phyloP scores from a whole-genome alignment of 2,329 filamentous ascomycete species.

The Botryotinia calthae region DNA sequence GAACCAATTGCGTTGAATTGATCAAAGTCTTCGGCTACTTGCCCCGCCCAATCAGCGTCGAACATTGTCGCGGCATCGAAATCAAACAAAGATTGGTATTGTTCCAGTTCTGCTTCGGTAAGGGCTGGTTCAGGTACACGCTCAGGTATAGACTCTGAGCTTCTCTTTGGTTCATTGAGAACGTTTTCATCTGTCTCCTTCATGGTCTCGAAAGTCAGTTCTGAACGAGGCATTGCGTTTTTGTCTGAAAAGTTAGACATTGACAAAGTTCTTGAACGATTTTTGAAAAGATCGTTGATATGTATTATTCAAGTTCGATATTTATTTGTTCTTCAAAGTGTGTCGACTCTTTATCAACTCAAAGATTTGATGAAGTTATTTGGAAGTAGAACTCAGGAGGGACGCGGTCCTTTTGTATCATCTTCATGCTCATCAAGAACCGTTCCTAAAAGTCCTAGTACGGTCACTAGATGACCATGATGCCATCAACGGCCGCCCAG shows the following conservation, averaged over 20 bases:
- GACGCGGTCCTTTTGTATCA: background rate
- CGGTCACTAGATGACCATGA: background rate
- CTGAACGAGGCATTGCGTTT: background rate
- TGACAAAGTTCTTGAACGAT: background rate
- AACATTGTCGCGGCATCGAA: background rate
- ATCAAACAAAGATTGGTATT: background rate
- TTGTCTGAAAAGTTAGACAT: background rate
- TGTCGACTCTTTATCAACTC: background rate
- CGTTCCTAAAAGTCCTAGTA: background rate
- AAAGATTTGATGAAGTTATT: background rate
- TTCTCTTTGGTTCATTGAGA: background rate
- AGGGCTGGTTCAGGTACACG: fast-evolving
- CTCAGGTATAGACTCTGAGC: fast-evolving
- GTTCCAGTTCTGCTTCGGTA: fast-evolving
- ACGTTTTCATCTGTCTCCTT: background rate
- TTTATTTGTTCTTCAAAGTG: no score
- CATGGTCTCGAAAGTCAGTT: background rate
- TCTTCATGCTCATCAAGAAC: background rate
- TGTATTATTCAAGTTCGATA: background rate
- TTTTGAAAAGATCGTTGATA: background rate
- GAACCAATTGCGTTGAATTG: background rate
- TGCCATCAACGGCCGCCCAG: background rate
- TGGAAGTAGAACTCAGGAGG: background rate
- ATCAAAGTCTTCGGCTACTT: background rate
- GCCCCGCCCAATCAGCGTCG: background rate